Conservation (phyloP, 768 basidiomycete species). For the Candolleomyces aberdarensis region DNA sequence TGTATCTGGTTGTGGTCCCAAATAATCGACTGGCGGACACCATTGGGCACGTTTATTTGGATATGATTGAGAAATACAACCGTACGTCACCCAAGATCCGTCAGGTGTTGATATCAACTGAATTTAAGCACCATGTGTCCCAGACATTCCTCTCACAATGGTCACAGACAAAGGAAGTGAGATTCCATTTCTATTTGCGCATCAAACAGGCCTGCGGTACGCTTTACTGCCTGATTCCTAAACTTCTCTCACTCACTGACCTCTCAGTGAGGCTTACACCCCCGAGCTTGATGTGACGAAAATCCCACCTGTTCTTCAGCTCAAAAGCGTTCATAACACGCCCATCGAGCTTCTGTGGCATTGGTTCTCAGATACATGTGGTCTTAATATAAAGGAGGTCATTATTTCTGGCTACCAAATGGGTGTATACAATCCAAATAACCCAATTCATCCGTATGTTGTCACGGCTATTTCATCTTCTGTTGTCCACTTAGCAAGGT, state of each 20-base stretch:
- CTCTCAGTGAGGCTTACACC: conserved; percentile 9
- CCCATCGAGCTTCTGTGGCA: too few relatives aligned
- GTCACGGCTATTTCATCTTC: neutral
- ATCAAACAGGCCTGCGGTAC: conserved; percentile 1
- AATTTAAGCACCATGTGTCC: neutral
- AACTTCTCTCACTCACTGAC: too few relatives aligned
- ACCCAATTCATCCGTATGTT: neutral
- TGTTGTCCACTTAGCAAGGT: neutral
- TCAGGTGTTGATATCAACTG: neutral
- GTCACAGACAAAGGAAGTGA: neutral
- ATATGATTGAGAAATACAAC: conserved; percentile 16
- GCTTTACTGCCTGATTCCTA: too few relatives aligned
- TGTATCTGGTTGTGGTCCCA: conserved; percentile 20
- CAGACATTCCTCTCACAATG: conserved; percentile 2
- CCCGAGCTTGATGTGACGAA: conserved; percentile 16
- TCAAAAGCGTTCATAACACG: conserved; percentile 12
- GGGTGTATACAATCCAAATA: neutral
- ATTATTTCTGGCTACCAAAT: conserved; percentile 10
- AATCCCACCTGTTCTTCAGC: conserved; percentile 15
- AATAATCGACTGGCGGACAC: conserved; percentile 17
- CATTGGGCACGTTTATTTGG: conserved; percentile 22
- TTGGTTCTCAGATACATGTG: neutral
- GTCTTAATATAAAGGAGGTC: conserved; percentile 16
- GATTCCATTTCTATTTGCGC: neutral
- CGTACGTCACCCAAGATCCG: conserved; percentile 9